Evolutionary conservation across 352 stramenopile species (phyloP), one percentile per base, ranked within the genome.

Genomic region (Aphanomyces euteiches): DNA sequence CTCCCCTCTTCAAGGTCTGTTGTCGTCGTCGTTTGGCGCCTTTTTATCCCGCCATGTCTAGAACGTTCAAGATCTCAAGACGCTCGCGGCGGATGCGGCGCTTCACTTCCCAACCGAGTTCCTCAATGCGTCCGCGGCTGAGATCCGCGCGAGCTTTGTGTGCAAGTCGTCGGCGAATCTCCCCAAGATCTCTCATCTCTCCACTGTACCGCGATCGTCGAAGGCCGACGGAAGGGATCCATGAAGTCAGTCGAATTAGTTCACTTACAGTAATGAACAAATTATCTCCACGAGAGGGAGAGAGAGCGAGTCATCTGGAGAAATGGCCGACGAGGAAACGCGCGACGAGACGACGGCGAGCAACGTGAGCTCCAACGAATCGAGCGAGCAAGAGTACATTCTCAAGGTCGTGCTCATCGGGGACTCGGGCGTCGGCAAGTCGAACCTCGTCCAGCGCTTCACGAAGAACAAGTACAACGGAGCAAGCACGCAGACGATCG

Each of bases 321-420:
- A 28, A 28, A 61, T 61, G 54, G 19, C 21, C 28, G 54, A 61
- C 0, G 54, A 61, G 54, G 43, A 12, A 37, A 40, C 54, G 50
- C 8, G 50, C 54, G 37, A 13, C 36, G 21, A 7, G 28, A 39
- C 54, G 15, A 37, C 47, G 40, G 12, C 47, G 15, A 54, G 45
- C 13, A 70, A 50, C 54, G 39, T 50, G 8, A 48, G 36, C 21
- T 63, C 47, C 54, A n/a, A 60, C 37, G 17, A 36, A 15, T 34
- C 40, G 47, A 56, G 39, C 53, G 71, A 73, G 47, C 56, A 63
- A 37, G 67, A 72, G 56, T 60, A 66, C 7, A 66, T 72, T 12
- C 78, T 96, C 47, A 96, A 96, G 72, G 85, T 96, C 38, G 85
- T 96, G 69, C 83, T 95, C 41, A 95, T 95, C 50, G 88, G 88